phyloP scores from a whole-genome alignment of 208 protist genomes.

The Trypanosoma congolense region DNA sequence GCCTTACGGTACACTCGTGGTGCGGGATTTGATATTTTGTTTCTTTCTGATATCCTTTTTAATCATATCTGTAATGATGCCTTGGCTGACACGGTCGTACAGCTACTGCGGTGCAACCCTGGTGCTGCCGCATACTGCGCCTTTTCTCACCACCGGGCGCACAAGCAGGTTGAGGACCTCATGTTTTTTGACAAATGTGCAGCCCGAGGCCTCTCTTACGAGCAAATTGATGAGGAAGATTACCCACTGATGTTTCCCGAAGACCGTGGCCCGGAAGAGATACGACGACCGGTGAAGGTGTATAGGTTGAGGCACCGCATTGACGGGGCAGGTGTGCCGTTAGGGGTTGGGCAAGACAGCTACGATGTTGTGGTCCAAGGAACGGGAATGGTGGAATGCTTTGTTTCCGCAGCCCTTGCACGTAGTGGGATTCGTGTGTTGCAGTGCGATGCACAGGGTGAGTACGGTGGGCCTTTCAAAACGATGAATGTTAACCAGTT shows the following conservation, averaged over 20 bases:
- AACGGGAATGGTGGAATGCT: conserved; percentile 80
- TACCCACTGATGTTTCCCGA: conserved; percentile 89
- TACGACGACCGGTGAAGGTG: conserved; percentile 77
- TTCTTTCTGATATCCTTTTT: conserved; percentile 90
- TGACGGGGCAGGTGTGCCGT: conserved; percentile 40
- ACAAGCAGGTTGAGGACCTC: conserved; percentile 78
- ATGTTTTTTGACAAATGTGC: conserved; percentile 86
- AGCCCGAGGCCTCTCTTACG: conserved; percentile 59
- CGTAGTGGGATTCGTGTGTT: conserved; percentile 83
- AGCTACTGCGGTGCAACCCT: conserved; percentile 31
- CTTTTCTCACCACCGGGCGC: conserved; percentile 86
- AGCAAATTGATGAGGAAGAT: conserved; percentile 71
- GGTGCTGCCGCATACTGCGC: conserved; percentile 79
- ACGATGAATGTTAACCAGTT: conserved; percentile 43
- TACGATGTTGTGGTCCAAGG: conserved; percentile 88
- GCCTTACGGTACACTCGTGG: conserved; percentile 54
- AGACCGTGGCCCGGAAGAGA: conserved; percentile 66
- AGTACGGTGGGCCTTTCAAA: conserved; percentile 71
- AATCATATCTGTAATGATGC: conserved; percentile 89
- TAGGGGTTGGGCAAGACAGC: conserved; percentile 22
- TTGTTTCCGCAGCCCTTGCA: conserved; percentile 77
- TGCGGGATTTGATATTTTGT: conserved; percentile 68
- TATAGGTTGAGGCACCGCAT: conserved; percentile 65
- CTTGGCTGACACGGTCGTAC: conserved; percentile 62
- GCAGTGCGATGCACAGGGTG: conserved; percentile 80